Conservation (phyloP, 768 basidiomycete species). For the Mycena filopes region DNA sequence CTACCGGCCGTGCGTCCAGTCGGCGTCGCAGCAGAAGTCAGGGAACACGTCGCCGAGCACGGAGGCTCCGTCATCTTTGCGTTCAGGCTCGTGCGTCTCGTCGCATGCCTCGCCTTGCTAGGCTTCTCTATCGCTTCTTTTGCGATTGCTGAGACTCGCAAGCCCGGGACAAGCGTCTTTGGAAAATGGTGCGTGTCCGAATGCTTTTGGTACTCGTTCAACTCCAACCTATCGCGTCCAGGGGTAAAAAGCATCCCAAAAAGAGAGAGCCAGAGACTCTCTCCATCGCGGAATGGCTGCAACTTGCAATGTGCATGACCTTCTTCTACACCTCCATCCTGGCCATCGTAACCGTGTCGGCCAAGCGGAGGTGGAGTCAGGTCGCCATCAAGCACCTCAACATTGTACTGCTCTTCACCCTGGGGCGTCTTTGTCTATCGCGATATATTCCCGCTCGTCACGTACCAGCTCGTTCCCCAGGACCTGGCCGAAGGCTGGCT, state of each 20-base stretch:
- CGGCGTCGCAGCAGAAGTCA: constrained; percentile 47
- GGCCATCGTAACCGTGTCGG: constrained; percentile 51
- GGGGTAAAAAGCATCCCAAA: constrained; percentile 42
- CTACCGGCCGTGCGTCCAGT: constrained; percentile 35
- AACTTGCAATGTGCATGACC: constrained; percentile 44
- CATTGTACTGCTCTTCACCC: constrained; percentile 56
- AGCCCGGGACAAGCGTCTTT: constrained; percentile 20
- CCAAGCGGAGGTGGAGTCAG: constrained; percentile 49
- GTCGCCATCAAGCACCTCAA: constrained; percentile 58
- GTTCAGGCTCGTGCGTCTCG: constrained; percentile 57
- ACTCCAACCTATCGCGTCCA: neutral
- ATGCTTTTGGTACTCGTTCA: neutral
- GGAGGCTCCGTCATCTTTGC: constrained; percentile 60
- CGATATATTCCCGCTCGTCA: constrained; percentile 69
- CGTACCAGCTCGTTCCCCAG: constrained; percentile 59
- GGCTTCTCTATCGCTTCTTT: constrained; percentile 59
- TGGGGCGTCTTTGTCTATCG: constrained; percentile 63
- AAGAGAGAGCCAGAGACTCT: constrained; percentile 30
- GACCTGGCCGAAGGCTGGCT: constrained; percentile 60
- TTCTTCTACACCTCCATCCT: constrained; percentile 57
- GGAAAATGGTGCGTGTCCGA: constrained; percentile 34
- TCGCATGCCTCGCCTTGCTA: constrained; percentile 59
- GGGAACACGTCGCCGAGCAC: constrained; percentile 51
- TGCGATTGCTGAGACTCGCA: constrained; percentile 43
- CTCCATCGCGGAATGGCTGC: constrained; percentile 41